Conservation (phyloP, 768 basidiomycete species). For the Boletus sensibilis region DNA sequence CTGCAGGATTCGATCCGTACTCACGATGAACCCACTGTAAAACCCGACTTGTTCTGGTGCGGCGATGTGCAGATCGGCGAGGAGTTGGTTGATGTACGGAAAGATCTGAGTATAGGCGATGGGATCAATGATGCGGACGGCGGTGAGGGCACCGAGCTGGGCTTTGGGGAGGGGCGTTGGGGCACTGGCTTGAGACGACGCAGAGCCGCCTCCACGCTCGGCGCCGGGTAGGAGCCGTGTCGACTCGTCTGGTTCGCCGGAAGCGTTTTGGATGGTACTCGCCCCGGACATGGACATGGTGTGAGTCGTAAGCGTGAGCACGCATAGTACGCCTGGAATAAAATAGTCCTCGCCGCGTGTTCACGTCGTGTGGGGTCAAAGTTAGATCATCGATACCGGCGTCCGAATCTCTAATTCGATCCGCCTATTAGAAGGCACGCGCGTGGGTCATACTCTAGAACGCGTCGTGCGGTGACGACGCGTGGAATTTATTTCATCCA, state of each 20-base stretch:
- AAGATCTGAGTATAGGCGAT: slow-evolving; percentile 5
- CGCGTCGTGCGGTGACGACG: not conserved
- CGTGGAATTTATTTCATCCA: not conserved
- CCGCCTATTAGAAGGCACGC: not conserved
- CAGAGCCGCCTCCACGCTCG: not conserved
- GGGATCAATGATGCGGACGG: not conserved
- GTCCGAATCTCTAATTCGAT: not conserved
- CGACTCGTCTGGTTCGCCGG: not conserved
- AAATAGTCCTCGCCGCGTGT: not conserved
- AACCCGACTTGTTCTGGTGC: slow-evolving; percentile 6
- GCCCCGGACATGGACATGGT: not conserved
- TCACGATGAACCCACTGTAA: slow-evolving; percentile 8
- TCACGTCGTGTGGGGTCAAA: not conserved
- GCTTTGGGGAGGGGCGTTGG: not conserved
- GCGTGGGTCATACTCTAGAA: not conserved
- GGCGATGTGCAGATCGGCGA: slow-evolving; percentile 3
- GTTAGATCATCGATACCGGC: not conserved
- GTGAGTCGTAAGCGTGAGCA: not conserved
- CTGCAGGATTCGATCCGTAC: not conserved
- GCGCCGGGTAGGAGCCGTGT: slow-evolving; percentile 1
- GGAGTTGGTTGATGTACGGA: slow-evolving; percentile 9
- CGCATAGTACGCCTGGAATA: not conserved
- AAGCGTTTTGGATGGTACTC: not conserved
- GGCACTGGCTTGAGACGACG: not conserved
- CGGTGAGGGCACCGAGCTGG: not conserved